Evolutionary conservation across 23 red algal genomes (phyloP), one percentile per base, ranked within the genome.

Genomic region (Gracilariopsis chorda): DNA sequence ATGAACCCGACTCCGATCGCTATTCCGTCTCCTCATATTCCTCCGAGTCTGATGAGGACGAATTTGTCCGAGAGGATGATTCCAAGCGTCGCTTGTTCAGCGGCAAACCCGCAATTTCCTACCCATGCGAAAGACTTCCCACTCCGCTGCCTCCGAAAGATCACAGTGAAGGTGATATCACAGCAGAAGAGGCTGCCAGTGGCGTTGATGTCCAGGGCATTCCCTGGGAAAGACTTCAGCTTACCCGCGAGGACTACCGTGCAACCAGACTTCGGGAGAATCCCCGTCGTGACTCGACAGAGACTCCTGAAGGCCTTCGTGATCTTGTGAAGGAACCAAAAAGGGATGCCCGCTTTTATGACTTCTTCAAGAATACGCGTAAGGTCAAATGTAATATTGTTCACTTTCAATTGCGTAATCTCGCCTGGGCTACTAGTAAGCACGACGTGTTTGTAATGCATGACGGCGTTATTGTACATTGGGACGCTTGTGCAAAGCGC

Each of bases 381-480:
- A 76, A 78, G 62, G 96, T 98, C 29, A 90, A 91, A 23, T 94
- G 91, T 58, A 76, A 78, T 21, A 86, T 98, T 77, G 71, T 89
- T 20, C 96, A 98, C 61, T 98, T 95, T 67, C 96, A 98, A 72
- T 39, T 98, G 96, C 83, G 96, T 10, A 93, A 98, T 72, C 80
- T 98, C 61, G 86, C 94, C 36, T 94, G 92, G 88, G 96, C 96
- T 24, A 88, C 92, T 40, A 61, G 67, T 81, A 83, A 92, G 49
- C 84, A 95, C 47, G 85, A 92, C 58, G 96, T 95, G 4, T 95
- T 90, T 72, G 69, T 95, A 39, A 82, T 92, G 87, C 88, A 95
- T 75, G 75, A 90, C 0, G 94, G 82, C 7, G 40, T 83, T 0
- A 51, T 98, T 6, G 78, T 94, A 16, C 87, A 91, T 25, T 98